Base-by-base conservation (phyloP, 495 filamentous ascomycete genomes). In the Trichoderma orchidacearum region DNA sequence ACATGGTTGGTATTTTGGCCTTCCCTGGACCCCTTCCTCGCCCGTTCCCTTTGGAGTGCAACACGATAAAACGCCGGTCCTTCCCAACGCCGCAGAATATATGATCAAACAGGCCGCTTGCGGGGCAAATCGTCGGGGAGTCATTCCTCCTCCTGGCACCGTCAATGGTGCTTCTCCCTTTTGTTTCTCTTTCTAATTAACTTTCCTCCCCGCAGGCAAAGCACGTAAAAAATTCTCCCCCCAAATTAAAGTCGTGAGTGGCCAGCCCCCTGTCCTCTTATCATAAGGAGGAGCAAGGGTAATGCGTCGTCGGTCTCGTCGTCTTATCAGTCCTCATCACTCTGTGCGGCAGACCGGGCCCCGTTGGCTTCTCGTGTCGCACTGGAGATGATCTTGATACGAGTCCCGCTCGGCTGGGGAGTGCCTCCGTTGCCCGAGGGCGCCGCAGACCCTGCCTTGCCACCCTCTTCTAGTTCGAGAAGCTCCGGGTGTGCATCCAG, bases 401-500 rank as follows among this genome's bases (percentile, higher is more conserved):
- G 56, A 1, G 75, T 66, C 1, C 61, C 65, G 45, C 74, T 69
- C 36, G 83, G 78, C 65, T 85, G 72, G 4, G 89, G 88, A 6
- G 89, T 93, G 29, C 85, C 85, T 11, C 79, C 77, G 13, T 78
- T 82, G 0, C 85, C 84, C 18, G 82, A 80, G 13, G 81, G 80
- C 6, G 82, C 80, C 15, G 78, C 84, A 6, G 85, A 86, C 55
- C 72, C 74, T 31, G 84, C 87, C 66, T 89, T 76, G 25, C 63
- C 61, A 7, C 62, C 67, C 31, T 77, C 73, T 55, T 93, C 89
- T 27, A 85, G 82, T 56, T 86, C 85, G 62, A 78, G 80, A 41
- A 91, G 79, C 63, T 90, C 82, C 3, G 88, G 85, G 64, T 90
- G 75, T 11, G 75, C 74, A 32, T 77, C 80, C n/a, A 87, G 79